Base-by-base conservation (phyloP, 768 basidiomycete species). In the Russula earlei region DNA sequence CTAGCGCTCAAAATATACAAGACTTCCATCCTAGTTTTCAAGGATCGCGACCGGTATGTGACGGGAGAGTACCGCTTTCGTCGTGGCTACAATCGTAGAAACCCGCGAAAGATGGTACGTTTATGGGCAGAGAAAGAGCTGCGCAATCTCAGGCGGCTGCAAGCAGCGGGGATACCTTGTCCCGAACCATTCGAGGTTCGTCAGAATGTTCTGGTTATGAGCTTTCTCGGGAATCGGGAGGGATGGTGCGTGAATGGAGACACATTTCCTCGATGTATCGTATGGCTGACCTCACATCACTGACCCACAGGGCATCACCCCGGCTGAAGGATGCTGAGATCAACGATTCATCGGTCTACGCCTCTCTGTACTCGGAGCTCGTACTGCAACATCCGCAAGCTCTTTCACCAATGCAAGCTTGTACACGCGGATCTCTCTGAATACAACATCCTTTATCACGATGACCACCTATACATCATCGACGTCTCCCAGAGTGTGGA, bases 111-210 rank as follows among this genome's bases (percentile, higher is more conserved):
- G 72, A 98, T 99, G 95, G 94, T 99, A 19, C 80, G 92, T 15
- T 70, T 98, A 3, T 99, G 96, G 96, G 96, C 96, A 2, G 96
- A 99, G 71, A 99, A 99, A 72, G 96, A 99, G 70, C 87, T 97
- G 86, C 83, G 96, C 22, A 99, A 99, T 67, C 72, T 99, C 59
- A 85, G 87, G 67, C 80, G 96, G 31, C 72, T 99, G 44, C 76
- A 80, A 9, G 71, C 83, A n/a, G 90, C 90, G 19, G 93, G 89
- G 0, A 81, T 99, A 49, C 77, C 78, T 44, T 90, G 88, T 58
- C 96, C 96, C 1, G 86, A 89, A 44, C 90, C 93, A 2, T 64
- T 94, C 17, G 96, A 98, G 67, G 92, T 96, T 9, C 80, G 93
- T 54, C 93, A 97, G 69, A 99, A 99, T 66, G 90, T 99, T 8